A percentile compares a stretch with the other conserved stretches of the same genome.
These are phyloP conservation scores for Microcyclospora pomicola DNA, from an alignment of 2,329 filamentous ascomycete species.

Conservation along the genomic window DNA sequence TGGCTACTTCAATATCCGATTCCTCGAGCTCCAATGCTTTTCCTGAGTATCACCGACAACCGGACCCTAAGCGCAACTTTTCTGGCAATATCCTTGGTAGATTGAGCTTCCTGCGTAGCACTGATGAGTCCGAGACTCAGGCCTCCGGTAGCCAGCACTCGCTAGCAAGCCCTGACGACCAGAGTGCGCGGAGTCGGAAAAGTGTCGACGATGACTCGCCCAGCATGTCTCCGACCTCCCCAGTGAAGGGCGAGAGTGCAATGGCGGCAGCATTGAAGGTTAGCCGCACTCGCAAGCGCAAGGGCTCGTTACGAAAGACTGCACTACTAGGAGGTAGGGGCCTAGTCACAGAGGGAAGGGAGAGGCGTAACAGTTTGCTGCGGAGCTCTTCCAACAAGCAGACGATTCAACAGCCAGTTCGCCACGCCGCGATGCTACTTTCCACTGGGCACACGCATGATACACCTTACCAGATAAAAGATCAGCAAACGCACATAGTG, in stretches of 20 bases:
- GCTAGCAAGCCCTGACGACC: not conserved
- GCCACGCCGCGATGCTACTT: too few species aligned
- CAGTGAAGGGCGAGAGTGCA: slow-evolving; percentile 33
- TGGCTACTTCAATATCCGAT: too few species aligned
- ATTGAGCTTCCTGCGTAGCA: slow-evolving; percentile 52
- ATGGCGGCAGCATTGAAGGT: slow-evolving; percentile 34
- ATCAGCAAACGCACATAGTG: too few species aligned
- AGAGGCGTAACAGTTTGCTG: slow-evolving; percentile 29
- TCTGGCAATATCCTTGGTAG: slow-evolving; percentile 55
- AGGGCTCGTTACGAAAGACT: slow-evolving; percentile 76
- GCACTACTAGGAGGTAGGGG: slow-evolving; percentile 62
- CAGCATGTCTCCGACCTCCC: slow-evolving; percentile 8
- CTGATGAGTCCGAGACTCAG: slow-evolving; percentile 13
- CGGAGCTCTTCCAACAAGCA: slow-evolving; percentile 20
- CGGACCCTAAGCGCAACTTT: not conserved
- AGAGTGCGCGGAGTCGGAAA: slow-evolving; percentile 14
- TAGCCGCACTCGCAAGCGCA: slow-evolving; percentile 52
- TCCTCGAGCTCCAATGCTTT: too few species aligned
- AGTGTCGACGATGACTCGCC: slow-evolving; percentile 20
- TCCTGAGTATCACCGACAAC: too few species aligned
- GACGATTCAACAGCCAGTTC: slow-evolving; percentile 3
- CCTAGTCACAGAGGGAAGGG: slow-evolving; percentile 43
- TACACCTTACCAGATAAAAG: too few species aligned
- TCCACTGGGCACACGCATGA: too few species aligned
- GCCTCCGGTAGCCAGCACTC: not conserved